Evolutionary conservation across 305 asterid species (phyloP).

Genomic region (Plantago lanceolata): DNA sequence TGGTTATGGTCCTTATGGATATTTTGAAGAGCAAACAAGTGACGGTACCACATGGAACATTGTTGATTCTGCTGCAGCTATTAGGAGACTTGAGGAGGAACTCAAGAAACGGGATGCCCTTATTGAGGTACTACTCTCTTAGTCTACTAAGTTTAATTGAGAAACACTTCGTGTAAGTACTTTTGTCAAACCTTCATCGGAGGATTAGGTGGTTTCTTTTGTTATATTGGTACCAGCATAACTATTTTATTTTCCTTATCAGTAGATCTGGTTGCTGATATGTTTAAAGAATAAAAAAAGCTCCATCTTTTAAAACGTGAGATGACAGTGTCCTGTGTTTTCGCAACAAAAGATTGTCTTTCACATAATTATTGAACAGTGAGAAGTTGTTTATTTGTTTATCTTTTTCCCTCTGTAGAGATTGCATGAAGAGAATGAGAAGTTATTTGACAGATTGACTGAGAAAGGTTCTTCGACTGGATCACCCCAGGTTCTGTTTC

Average conservation of each 20-base stretch:
- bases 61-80: conserved; percentile 74
- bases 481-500: conserved; percentile 68
- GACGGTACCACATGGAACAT: conserved; percentile 42
- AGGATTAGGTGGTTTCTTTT: not conserved
- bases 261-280: conserved; percentile 14
- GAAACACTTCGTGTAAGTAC: not conserved
- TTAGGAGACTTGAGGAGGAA: conserved; percentile 92
- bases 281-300: not conserved
- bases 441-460: conserved; percentile 86
- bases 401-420: conserved; percentile 46
- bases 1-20: conserved; percentile 43
- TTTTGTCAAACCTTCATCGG: not conserved
- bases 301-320: conserved; percentile 15
- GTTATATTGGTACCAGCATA: conserved; percentile 5
- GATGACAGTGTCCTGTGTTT: conserved; percentile 16
- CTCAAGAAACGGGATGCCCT: conserved; percentile 93
- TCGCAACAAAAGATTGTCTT: conserved; percentile 23
- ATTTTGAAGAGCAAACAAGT: conserved; percentile 41
- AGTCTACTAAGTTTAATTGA: not conserved
- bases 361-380: not conserved
- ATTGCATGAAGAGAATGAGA: conserved; percentile 98
- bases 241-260: conserved; percentile 18
- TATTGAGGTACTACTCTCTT: conserved; percentile 63
- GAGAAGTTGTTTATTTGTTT: not conserved
- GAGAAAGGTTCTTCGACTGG: conserved; percentile 78